phyloP scores from a whole-genome alignment of 164 flowering plant genomes.

The Nymphaea colorata region DNA sequence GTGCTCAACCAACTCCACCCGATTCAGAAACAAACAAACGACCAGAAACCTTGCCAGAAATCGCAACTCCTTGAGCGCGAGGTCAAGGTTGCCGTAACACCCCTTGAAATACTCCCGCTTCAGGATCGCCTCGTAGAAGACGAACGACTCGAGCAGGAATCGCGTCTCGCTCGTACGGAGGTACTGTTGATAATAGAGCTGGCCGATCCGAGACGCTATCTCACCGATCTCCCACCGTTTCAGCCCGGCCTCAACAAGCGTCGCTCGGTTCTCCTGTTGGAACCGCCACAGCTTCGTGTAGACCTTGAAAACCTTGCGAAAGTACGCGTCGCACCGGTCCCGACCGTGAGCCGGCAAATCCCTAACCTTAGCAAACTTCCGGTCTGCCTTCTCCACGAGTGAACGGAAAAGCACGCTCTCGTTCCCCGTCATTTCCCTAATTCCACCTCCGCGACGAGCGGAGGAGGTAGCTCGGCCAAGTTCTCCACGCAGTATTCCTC shows the following conservation, averaged over 20 bases:
- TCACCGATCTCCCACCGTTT: constrained; percentile 96
- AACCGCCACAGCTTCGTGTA: constrained; percentile 83
- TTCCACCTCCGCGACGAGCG: neutral
- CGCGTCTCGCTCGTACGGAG: constrained; percentile 74
- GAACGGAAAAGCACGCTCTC: constrained; percentile 36
- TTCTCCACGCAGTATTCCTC: neutral
- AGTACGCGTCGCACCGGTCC: constrained; percentile 23
- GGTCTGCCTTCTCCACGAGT: constrained; percentile 64
- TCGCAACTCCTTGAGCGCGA: constrained; percentile 45
- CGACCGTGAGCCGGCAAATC: constrained; percentile 47
- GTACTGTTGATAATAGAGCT: constrained; percentile 86
- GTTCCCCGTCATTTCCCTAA: constrained; percentile 3
- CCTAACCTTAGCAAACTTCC: constrained; percentile 73
- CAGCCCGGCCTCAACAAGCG: constrained; percentile 60
- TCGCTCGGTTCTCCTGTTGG: constrained; percentile 69
- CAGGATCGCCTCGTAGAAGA: constrained; percentile 87
- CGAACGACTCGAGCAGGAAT: constrained; percentile 65
- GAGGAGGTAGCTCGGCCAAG: neutral
- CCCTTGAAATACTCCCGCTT: constrained; percentile 61
- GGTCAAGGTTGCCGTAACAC: constrained; percentile 10
- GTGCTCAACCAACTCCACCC: constrained; percentile 40
- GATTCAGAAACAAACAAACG: constrained; percentile 63
- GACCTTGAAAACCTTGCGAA: constrained; percentile 80
- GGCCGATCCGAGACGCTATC: constrained; percentile 96
- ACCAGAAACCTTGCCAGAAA: constrained; percentile 83